Percentiles rank a stretch among this genome's conserved stretches.
Evolutionary conservation across 148 eudicot genomes (phyloP).

Genomic region (Rhododendron williamsianum): DNA sequence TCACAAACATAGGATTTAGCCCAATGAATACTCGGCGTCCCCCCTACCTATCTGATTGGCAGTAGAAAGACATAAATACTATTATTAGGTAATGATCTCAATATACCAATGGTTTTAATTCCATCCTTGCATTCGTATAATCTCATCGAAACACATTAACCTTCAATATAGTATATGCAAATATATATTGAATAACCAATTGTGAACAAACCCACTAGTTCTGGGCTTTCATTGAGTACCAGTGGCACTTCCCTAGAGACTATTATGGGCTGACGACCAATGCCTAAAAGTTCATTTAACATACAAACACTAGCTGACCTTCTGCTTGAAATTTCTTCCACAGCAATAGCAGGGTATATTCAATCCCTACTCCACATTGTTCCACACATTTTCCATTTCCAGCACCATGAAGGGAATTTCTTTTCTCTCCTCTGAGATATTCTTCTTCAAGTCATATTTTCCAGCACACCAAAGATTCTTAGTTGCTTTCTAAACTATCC

Average conservation of each 20-base stretch:
- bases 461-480: background rate
- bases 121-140: no score
- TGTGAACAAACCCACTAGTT: background rate
- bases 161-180: no score
- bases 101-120: no score
- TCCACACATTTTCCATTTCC: background rate
- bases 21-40: background rate
- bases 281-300: background rate
- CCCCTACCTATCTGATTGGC: background rate
- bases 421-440: background rate
- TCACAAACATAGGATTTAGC: background rate
- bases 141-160: no score
- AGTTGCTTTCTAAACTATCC: background rate
- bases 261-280: background rate
- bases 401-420: background rate
- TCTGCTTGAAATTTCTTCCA: background rate
- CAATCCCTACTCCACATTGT: background rate
- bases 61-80: background rate
- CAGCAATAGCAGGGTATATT: background rate
- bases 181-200: background rate
- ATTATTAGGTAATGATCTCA: background rate
- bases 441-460: background rate
- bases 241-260: background rate
- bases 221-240: background rate
- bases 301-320: background rate